These are phyloP conservation scores for Fusarium subtropicale DNA, from an alignment of 2,329 filamentous ascomycete species.

Conservation along the genomic window DNA sequence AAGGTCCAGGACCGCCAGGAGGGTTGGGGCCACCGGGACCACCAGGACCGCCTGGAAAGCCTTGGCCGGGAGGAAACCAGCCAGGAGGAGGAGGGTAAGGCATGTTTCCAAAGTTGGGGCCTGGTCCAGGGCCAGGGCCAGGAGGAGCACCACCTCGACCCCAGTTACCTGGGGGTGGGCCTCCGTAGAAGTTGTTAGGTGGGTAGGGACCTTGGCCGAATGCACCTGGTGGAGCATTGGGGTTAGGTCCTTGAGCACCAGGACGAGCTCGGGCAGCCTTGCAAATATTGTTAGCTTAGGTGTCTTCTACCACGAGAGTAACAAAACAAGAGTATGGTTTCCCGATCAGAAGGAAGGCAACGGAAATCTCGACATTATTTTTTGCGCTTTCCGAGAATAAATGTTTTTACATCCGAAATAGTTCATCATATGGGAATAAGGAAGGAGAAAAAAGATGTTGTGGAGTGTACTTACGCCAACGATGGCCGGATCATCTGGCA, in stretches of 20 bases:
- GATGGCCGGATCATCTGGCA: constrained; percentile 96
- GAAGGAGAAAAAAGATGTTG: constrained; percentile 10
- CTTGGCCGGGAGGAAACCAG: constrained; percentile 83
- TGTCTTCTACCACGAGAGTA: constrained; percentile 45
- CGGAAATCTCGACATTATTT: constrained; percentile 97
- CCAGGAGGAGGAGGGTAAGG: constrained; percentile 81
- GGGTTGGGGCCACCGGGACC: constrained; percentile 64
- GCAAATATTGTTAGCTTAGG: constrained; percentile 43
- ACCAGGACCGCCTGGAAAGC: constrained; percentile 66
- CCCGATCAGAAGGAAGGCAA: constrained; percentile 99
- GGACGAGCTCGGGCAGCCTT: constrained; percentile 59
- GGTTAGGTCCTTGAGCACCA: constrained; percentile 50
- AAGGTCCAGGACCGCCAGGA: constrained; percentile 72
- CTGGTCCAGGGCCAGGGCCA: constrained; percentile 69
- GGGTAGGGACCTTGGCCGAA: constrained; percentile 61
- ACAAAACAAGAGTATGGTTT: constrained; percentile 24
- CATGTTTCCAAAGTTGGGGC: constrained; percentile 77
- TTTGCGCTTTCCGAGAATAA: constrained; percentile 90
- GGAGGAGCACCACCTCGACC: constrained; percentile 62
- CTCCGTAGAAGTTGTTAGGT: constrained; percentile 61
- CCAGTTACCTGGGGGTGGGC: constrained; percentile 65
- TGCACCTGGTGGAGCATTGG: constrained; percentile 52
- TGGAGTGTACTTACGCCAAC: constrained; percentile 83
- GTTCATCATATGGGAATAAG: constrained; percentile 79
- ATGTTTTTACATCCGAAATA: constrained; percentile 95